These are phyloP conservation scores for Ustilaginoidea virens DNA, from an alignment of 2,329 filamentous ascomycete species.

Conservation along the genomic window DNA sequence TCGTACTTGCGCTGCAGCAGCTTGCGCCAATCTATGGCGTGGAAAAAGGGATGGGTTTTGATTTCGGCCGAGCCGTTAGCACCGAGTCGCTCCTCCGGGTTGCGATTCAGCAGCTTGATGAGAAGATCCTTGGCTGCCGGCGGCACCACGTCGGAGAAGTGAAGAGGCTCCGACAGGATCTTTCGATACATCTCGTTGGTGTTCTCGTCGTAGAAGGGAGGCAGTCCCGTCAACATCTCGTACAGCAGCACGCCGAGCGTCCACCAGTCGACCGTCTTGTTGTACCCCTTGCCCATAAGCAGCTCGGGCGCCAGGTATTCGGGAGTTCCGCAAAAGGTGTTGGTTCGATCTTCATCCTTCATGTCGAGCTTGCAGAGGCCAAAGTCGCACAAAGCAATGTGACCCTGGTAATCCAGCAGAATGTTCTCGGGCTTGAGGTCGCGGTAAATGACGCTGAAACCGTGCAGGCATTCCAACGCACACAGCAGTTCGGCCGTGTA, in stretches of 20 bases:
- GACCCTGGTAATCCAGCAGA: conserved; percentile 89
- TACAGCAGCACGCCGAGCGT: conserved; percentile 92
- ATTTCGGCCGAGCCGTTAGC: conserved; percentile 93
- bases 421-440: conserved; percentile 77
- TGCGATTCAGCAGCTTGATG: conserved; percentile 78
- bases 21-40: conserved; percentile 97
- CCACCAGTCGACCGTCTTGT: conserved; percentile 99
- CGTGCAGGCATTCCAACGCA: conserved; percentile 88
- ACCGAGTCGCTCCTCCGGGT: conserved; percentile 77
- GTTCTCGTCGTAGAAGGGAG: conserved; percentile 97
- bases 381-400: conserved; percentile 96
- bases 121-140: conserved; percentile 86
- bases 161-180: conserved; percentile 88
- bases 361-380: conserved; percentile 97
- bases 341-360: conserved; percentile 97
- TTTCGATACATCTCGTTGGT: conserved; percentile 99
- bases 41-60: conserved; percentile 98
- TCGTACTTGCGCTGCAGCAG: conserved; percentile 95
- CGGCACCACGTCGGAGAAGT: conserved; percentile 91
- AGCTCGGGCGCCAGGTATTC: conserved; percentile 95
- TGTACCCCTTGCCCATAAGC: conserved; percentile 85
- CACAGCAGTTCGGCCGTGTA: conserved; percentile 95
- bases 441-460: conserved; percentile 94
- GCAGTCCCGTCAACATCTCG: conserved; percentile 95
- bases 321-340: conserved; percentile 95